A percentile compares a stretch with the other conserved stretches of the same genome.
Conservation (phyloP, 176 grass and related monocot species). For the Oryza officinalis region DNA sequence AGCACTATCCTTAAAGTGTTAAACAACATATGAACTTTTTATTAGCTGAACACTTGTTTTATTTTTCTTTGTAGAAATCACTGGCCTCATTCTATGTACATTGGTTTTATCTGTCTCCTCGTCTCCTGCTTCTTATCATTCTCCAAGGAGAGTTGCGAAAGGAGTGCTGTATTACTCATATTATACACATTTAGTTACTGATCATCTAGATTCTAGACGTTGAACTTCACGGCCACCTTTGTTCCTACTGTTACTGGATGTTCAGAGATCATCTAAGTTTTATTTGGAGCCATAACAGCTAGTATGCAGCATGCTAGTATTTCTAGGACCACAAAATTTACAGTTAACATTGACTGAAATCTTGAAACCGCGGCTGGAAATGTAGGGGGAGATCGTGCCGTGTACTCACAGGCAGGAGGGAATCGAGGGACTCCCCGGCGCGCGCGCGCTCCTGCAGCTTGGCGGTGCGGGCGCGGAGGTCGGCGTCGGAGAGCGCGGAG, state of each 20-base stretch:
- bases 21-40: neutral
- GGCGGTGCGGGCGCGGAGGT: conserved; percentile 69
- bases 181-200: conserved; percentile 1
- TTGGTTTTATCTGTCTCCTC: neutral
- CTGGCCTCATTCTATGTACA: neutral
- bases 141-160: neutral
- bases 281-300: neutral
- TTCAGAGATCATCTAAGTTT: neutral
- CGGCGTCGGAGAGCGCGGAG: conserved; percentile 66
- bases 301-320: neutral
- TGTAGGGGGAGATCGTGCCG: neutral
- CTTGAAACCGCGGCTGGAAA: too few relatives aligned
- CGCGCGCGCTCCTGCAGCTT: conserved; percentile 69
- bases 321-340: neutral
- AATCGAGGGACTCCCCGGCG: conserved; percentile 71
- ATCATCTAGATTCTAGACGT: neutral
- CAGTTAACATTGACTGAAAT: neutral
- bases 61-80: too few relatives aligned
- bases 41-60: neutral
- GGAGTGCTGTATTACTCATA: neutral
- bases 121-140: neutral
- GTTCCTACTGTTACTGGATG: neutral
- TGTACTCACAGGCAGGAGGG: conserved; percentile 75
- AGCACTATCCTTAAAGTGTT: neutral
- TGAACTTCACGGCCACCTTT: neutral